A percentile compares a stretch with the other conserved stretches of the same genome.
Evolutionary conservation across 352 stramenopile species (phyloP).

Genomic region (Phytopythium kandeliae): DNA sequence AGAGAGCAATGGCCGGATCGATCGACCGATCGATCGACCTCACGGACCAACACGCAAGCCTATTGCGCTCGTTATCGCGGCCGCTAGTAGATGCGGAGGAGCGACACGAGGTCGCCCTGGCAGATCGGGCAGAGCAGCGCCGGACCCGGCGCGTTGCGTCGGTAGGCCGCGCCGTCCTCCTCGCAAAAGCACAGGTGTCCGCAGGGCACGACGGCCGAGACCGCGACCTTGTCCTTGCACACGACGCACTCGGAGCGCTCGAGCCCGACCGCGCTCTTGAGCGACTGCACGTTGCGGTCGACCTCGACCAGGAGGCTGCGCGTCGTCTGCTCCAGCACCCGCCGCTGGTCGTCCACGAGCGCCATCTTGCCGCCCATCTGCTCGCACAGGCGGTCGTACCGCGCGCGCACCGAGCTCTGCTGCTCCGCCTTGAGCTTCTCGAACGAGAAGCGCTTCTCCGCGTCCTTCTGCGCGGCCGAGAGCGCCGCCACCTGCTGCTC

Average conservation of each 20-base stretch:
- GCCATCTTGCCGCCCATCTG: constrained; percentile 69
- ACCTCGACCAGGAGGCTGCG: constrained; percentile 63
- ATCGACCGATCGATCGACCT: too few species aligned
- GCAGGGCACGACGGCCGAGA: constrained; percentile 73
- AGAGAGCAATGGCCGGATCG: too few species aligned
- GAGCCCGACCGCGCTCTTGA: constrained; percentile 56
- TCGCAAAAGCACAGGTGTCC: constrained; percentile 85
- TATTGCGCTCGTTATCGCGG: too few species aligned
- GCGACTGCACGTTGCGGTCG: constrained; percentile 61
- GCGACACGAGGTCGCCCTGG: constrained; percentile 73
- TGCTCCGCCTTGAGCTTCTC: constrained; percentile 69
- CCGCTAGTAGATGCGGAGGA: constrained; percentile 22
- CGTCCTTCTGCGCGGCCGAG: constrained; percentile 42
- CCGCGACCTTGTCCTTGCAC: constrained; percentile 68
- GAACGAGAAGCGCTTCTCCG: constrained; percentile 65
- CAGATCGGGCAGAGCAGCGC: constrained; percentile 72
- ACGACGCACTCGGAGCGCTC: constrained; percentile 75
- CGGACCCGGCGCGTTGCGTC: constrained; percentile 28
- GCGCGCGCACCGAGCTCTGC: constrained; percentile 66
- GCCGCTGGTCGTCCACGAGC: constrained; percentile 63
- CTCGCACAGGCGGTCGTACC: constrained; percentile 70
- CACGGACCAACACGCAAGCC: too few species aligned
- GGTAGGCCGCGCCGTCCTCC: constrained; percentile 68
- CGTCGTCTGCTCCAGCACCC: constrained; percentile 75
- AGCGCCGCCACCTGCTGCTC: constrained; percentile 38